Percentiles rank a stretch among this genome's conserved stretches.
Evolutionary conservation across 2,329 filamentous ascomycete species (phyloP).

Genomic region (Rosellinia necatrix): DNA sequence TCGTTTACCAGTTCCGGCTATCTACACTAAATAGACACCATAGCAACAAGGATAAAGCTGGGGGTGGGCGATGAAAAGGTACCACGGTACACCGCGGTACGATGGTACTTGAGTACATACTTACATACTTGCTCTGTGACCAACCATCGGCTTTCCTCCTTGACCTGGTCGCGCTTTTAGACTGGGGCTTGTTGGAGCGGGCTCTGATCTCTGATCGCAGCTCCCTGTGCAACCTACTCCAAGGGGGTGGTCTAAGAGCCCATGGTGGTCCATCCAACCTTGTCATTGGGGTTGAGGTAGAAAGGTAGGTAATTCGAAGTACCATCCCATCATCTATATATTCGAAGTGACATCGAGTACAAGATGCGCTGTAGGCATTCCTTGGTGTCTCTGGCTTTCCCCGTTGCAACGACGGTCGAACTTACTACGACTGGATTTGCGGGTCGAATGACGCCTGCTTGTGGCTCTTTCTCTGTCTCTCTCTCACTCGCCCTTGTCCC

Average conservation of each 20-base stretch:
- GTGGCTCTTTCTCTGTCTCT: no score
- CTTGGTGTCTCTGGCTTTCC: conserved; percentile 22
- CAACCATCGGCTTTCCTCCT: no score
- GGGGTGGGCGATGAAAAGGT: no score
- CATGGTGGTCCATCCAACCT: no score
- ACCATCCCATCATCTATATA: conserved; percentile 32
- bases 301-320: conserved; percentile 32
- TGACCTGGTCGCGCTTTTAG: conserved; percentile 2
- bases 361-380: conserved; percentile 26
- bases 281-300: no score
- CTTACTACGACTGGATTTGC: conserved; percentile 25
- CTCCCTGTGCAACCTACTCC: conserved; percentile 8
- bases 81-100: no score
- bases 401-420: conserved; percentile 17
- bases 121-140: no score
- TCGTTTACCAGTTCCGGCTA: no score
- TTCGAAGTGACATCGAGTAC: conserved; percentile 29
- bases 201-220: conserved; percentile 31
- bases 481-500: no score
- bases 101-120: no score
- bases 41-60: no score
- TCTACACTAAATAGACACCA: no score
- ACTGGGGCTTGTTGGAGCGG: conserved; percentile 23
- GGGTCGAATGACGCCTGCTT: conserved; percentile 32
- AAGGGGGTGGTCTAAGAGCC: background rate